Evolutionary conservation across 345 rosid species (phyloP).

Genomic region (Combretum micranthum): DNA sequence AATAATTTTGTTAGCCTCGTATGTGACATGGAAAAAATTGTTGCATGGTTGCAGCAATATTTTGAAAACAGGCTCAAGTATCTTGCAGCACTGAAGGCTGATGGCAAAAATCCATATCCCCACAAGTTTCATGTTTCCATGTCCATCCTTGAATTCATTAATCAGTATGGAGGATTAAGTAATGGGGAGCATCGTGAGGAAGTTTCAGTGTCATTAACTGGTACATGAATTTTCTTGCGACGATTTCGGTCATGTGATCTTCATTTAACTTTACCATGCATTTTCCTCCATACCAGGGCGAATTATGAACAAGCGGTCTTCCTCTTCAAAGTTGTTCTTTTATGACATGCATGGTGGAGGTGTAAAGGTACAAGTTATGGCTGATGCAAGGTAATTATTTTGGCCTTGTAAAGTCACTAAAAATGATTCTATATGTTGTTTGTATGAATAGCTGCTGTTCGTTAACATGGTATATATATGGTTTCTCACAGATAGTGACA

Average conservation of each 20-base stretch:
- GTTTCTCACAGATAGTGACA: too few relatives aligned
- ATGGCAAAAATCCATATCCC: conserved; percentile 58
- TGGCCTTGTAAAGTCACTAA: too few relatives aligned
- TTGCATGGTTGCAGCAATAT: too few relatives aligned
- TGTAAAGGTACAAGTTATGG: conserved; percentile 90
- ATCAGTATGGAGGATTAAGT: conserved; percentile 47
- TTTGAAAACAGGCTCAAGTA: too few relatives aligned
- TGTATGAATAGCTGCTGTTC: too few relatives aligned
- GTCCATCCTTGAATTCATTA: conserved; percentile 56
- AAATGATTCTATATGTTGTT: too few relatives aligned
- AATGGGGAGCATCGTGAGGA: conserved; percentile 75
- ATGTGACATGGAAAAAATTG: too few relatives aligned
- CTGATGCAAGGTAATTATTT: conserved; percentile 67
- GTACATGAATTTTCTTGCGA: conserved; percentile 18
- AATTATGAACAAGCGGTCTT: conserved; percentile 85
- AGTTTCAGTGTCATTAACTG: conserved; percentile 55
- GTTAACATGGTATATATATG: too few relatives aligned
- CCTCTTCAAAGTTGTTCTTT: conserved; percentile 82
- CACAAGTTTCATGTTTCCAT: conserved; percentile 59
- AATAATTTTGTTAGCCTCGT: too few relatives aligned
- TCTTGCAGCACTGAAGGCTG: too few relatives aligned
- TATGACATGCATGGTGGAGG: conserved; percentile 75
- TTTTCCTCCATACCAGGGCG: conserved; percentile 45
- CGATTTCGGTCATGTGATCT: not conserved
- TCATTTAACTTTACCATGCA: not conserved